Percentiles rank a stretch among this genome's conserved stretches.
Conservation (phyloP, 805 yeast genomes). For the Candida patagonica region DNA sequence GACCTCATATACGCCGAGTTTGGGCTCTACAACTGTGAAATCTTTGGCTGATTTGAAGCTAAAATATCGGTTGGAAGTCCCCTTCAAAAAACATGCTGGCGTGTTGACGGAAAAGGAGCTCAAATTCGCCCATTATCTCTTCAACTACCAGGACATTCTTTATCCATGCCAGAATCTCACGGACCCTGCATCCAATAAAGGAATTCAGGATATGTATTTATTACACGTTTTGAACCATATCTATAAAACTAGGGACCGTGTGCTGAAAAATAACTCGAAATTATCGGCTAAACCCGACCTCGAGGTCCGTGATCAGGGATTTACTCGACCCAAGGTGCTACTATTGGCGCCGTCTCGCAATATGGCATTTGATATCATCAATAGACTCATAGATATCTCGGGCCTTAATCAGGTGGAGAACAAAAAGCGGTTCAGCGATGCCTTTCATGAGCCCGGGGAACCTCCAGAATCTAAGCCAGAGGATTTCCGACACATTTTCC, state of each 20-base stretch:
- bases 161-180: slow-evolving; percentile 43
- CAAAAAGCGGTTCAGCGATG: slow-evolving; percentile 60
- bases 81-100: slow-evolving; percentile 14
- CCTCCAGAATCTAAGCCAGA: slow-evolving; percentile 58
- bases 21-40: background rate
- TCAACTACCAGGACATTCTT: slow-evolving; percentile 63
- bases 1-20: background rate
- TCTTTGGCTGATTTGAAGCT: slow-evolving; percentile 10
- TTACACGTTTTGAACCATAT: slow-evolving; percentile 77
- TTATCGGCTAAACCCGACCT: slow-evolving; percentile 39
- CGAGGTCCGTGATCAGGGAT: slow-evolving; percentile 87
- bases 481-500: slow-evolving; percentile 70
- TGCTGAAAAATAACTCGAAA: slow-evolving; percentile 65
- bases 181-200: slow-evolving; percentile 33
- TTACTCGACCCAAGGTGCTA: slow-evolving; percentile 83
- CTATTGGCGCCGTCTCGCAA: slow-evolving; percentile 79
- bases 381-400: slow-evolving; percentile 49
- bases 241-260: slow-evolving; percentile 76
- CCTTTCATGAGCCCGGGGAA: slow-evolving; percentile 48
- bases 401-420: slow-evolving; percentile 74
- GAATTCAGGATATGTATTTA: slow-evolving; percentile 53
- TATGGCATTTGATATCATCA: slow-evolving; percentile 60
- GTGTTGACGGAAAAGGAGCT: slow-evolving; percentile 39
- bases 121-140: slow-evolving; percentile 51
- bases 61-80: slow-evolving; percentile 15